phyloP scores from a whole-genome alignment of 345 rosid genomes.

The Triadica sebifera region DNA sequence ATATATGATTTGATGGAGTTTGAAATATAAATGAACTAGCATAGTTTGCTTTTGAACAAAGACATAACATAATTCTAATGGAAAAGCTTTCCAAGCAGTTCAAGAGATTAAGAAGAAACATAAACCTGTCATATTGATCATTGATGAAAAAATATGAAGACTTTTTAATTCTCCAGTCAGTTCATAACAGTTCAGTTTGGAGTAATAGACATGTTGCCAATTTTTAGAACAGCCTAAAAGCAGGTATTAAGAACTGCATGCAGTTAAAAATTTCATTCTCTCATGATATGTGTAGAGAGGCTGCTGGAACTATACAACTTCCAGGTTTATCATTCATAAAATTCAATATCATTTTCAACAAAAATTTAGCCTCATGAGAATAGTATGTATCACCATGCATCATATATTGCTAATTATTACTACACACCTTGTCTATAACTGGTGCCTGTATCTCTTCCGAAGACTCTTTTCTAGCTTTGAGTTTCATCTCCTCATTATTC shows the following conservation, averaged over 20 bases:
- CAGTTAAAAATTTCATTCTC: background rate
- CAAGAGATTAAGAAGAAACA: background rate
- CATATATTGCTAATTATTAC: background rate
- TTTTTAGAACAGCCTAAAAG: background rate
- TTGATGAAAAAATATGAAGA: background rate
- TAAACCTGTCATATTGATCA: background rate
- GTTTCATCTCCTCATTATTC: slow-evolving; percentile 71
- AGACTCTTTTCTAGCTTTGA: slow-evolving; percentile 67
- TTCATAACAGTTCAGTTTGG: background rate
- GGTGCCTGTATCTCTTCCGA: slow-evolving; percentile 60
- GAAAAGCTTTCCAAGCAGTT: background rate
- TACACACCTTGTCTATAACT: slow-evolving; percentile 62
- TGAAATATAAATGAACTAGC: background rate
- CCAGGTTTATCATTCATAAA: background rate
- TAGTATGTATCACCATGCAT: background rate
- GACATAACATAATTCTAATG: background rate
- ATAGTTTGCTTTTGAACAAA: no score
- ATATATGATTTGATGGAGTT: background rate
- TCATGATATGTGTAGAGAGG: background rate
- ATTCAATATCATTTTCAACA: background rate
- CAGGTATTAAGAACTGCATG: background rate
- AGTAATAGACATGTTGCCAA: background rate
- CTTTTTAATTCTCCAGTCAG: no score
- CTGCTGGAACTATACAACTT: background rate
- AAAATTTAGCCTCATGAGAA: background rate